Evolutionary conservation across 305 asterid genomes (phyloP).

Genomic region (Solanum hybrid): DNA sequence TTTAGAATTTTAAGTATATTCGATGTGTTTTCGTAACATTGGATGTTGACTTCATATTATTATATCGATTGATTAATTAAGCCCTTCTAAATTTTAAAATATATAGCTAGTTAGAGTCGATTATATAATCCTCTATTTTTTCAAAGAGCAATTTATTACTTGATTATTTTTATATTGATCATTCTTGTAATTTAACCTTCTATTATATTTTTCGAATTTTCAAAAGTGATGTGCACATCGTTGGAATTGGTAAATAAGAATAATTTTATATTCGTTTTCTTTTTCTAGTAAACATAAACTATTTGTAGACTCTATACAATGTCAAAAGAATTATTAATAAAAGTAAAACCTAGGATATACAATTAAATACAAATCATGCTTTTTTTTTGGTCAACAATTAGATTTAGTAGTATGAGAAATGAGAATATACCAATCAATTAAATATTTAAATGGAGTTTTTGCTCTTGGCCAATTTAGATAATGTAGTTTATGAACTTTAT

Average conservation of each 20-base stretch:
- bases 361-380: not conserved
- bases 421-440: not conserved
- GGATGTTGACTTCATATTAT: not conserved
- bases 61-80: not conserved
- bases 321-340: not conserved
- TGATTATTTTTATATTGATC: not conserved
- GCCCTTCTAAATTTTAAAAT: not conserved
- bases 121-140: too few relatives aligned
- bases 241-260: not conserved
- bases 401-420: not conserved
- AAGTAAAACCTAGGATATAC: not conserved
- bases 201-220: not conserved
- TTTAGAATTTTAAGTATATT: not conserved
- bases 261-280: not conserved
- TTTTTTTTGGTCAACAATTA: not conserved
- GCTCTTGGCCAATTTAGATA: not conserved
- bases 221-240: not conserved
- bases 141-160: not conserved
- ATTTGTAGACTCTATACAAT: not conserved
- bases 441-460: not conserved
- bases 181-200: not conserved
- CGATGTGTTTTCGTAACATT: not conserved
- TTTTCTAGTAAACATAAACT: not conserved
- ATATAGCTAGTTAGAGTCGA: not conserved
- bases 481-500: not conserved